Base-by-base conservation (phyloP, 2,329 filamentous ascomycete species). In the Lachnellula suecica region DNA sequence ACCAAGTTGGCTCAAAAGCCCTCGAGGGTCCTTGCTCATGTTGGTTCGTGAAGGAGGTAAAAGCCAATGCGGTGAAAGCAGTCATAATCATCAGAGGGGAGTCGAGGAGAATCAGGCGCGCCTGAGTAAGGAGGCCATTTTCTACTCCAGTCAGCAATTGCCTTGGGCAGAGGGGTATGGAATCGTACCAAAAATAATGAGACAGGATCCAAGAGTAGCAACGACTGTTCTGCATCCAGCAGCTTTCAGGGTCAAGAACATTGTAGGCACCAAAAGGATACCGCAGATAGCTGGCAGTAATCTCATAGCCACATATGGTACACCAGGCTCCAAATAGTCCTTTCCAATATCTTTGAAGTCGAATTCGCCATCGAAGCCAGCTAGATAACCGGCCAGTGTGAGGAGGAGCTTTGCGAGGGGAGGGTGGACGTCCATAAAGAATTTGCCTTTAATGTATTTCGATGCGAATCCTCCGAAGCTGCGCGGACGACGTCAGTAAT, bases 371-470 rank as follows among this genome's bases (percentile, higher is more conserved):
- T 97, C 83, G 71, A 97, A 99, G 49, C 94, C 94, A 65, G 92
- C 94, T 59, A 97, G 74, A 86, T 89, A 99, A 63, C 93, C 94
- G 59, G 92, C 91, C 55, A 99, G 83, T 47, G 94, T 96, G 66
- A 99, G 93, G 62, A 99, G 85, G 69, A 99, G 84, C 78, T 99
- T 99, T 61, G 94, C 94, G 55, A 99, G 81, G 42, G 94, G 94
- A 27, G 94, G 94, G 70, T 99, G 94, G n/a, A 99, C 94, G 70
- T 99, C 94, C 94, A 99, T 99, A 73, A 99, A 99, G 82, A 99
- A 99, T 70, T 82, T 88, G 67, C 94, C 94, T 79, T 99, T 97
- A 81, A 99, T 97, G 73, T 99, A 99, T 74, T 99, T 99, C 64
- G 89, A 91, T 60, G 94, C 94, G 70, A 99, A 99, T 44, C 94